A percentile compares a stretch with the other conserved stretches of the same genome.
Evolutionary conservation across 176 grass and related monocot species (phyloP).

Genomic region (Cenchrus americanus): DNA sequence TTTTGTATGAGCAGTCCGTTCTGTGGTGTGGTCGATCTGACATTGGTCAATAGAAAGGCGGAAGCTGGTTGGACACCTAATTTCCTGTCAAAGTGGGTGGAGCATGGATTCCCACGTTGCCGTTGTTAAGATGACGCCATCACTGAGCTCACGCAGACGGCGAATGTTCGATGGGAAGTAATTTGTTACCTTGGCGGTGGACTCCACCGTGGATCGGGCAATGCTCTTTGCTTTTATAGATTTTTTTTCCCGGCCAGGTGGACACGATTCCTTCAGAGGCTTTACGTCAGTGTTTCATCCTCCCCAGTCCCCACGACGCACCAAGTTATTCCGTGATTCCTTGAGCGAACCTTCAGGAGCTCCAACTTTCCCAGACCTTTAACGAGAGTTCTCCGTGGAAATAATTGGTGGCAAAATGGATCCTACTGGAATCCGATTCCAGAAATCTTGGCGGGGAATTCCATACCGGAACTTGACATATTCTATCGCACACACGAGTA

Average conservation of each 20-base stretch:
- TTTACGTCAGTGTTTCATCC: slow-evolving; percentile 2
- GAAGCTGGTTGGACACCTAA: slow-evolving; percentile 2
- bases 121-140: slow-evolving; percentile 2
- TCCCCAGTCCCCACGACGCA: neutral
- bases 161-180: slow-evolving; percentile 36
- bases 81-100: slow-evolving; percentile 13
- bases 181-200: neutral
- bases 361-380: neutral
- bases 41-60: neutral
- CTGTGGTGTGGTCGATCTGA: neutral
- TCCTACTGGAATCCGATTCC: neutral
- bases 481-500: neutral
- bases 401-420: neutral
- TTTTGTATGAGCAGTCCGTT: neutral
- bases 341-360: slow-evolving; percentile 4
- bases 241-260: neutral
- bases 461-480: neutral
- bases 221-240: neutral
- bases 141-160: slow-evolving; percentile 25
- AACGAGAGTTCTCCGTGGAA: neutral
- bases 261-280: neutral
- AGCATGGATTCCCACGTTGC: slow-evolving; percentile 14
- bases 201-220: neutral
- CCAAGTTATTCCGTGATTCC: slow-evolving; percentile 30
- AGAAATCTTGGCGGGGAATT: neutral